These are phyloP conservation scores for Pseudogymnoascus sp. DNA, from an alignment of 2,329 filamentous ascomycete species.

Conservation along the genomic window DNA sequence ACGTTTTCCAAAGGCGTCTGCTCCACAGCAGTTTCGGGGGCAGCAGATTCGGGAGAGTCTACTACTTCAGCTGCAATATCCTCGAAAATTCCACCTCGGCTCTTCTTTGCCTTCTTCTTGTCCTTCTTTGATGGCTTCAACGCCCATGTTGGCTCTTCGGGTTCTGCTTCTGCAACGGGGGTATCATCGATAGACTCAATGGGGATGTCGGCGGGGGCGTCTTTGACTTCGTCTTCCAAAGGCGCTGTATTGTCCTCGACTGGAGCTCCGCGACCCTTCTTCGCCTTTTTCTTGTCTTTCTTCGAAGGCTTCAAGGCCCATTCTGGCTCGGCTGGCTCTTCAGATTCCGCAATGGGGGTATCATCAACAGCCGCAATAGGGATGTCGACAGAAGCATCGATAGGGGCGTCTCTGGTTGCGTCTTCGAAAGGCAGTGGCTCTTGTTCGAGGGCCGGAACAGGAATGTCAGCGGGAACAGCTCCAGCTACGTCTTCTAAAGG, in stretches of 20 bases:
- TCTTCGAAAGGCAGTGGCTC: constrained; percentile 14
- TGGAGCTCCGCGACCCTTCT: not conserved
- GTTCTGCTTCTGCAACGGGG: not conserved
- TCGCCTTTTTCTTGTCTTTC: constrained; percentile 32
- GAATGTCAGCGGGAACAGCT: not conserved
- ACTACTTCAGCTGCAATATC: not conserved
- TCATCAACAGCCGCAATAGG: constrained; percentile 1
- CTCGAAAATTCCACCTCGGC: not conserved
- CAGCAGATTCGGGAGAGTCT: not conserved
- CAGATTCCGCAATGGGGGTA: not conserved
- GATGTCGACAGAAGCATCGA: not conserved
- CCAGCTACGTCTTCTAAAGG: not conserved
- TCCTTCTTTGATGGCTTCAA: constrained; percentile 27
- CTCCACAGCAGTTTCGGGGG: not conserved
- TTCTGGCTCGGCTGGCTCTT: not conserved
- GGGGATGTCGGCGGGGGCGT: not conserved
- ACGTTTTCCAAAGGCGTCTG: not conserved
- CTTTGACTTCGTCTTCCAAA: not conserved
- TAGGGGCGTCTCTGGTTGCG: not conserved
- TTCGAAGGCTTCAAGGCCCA: constrained; percentile 19
- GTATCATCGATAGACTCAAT: not conserved
- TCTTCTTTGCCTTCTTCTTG: constrained; percentile 29
- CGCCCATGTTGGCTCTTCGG: not conserved
- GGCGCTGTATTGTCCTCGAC: not conserved
- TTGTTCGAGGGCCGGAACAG: not conserved